Evolutionary conservation across 1,139 yeast species (phyloP), one percentile per base, ranked within the genome.

Genomic region (Magnusiomyces sp.): DNA sequence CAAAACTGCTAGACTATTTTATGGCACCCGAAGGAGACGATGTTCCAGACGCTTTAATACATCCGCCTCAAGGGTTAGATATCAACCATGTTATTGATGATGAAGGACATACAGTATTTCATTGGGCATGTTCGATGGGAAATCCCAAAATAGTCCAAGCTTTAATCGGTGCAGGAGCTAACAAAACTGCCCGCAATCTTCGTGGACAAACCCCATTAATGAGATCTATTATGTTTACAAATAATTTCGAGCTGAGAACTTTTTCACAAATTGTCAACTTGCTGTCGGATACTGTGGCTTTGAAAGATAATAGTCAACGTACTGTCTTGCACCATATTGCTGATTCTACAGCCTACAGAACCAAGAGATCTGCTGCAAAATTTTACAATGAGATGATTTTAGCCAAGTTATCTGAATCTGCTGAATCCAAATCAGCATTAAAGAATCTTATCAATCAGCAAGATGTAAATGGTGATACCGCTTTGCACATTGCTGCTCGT

Each of bases 71-170:
- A 19, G 88, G 87, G 58, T 84, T 88, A 59, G 83, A 88, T 59
- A 80, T 89, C 55, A 87, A 90, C 67, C 90, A 80, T 55, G 80
- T 90, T 5, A 87, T 92, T 43, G 98, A 92, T 62, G 95, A 87
- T 58, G 97, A 92, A 66, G 97, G 97, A 0, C 97, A 92, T 60
- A 86, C 97, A 0, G 89, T 97, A 0, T 75, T 92, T 56, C 97
- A 92, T 65, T 92, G 98, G 98, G 96, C 97, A 0, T 80, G 95
- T 10, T 89, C 97, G 0, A 83, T 92, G 73, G 97, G 96, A 7
- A 82, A 85, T 58, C 69, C 80, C 49, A 78, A 78, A 42, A 75
- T 90, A 64, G 79, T 89, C 48, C 86, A 83, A 57, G 70, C 87
- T 19, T 68, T 92, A 27, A 65, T 89, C 19, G 77, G 79, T 50